These are phyloP conservation scores for Asterochloris erici DNA, from an alignment of 139 green algal species.

Conservation along the genomic window DNA sequence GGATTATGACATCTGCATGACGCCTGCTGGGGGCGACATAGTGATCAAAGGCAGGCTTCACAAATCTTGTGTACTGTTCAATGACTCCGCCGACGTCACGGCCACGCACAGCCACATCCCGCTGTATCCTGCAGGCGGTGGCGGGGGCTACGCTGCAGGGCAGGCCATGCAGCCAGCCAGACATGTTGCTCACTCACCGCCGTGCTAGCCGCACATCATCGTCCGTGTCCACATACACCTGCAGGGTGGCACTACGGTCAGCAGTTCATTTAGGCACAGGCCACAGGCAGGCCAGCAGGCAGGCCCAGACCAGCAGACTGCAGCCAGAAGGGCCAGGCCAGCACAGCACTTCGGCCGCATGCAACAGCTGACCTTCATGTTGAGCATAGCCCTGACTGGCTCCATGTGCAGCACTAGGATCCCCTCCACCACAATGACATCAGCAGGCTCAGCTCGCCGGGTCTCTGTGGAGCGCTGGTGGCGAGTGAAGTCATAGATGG, in stretches of 20 bases:
- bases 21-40: constrained; percentile 81
- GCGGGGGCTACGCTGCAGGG: too few species aligned
- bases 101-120: constrained; percentile 83
- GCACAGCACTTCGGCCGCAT: too few species aligned
- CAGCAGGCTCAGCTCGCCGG: constrained; percentile 68
- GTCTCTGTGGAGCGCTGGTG: constrained; percentile 64
- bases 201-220: constrained; percentile 92
- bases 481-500: constrained; percentile 90
- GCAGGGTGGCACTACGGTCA: too few species aligned
- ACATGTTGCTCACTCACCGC: constrained; percentile 22
- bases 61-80: constrained; percentile 90
- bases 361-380: constrained; percentile 80
- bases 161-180: too few species aligned
- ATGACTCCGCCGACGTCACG: constrained; percentile 88
- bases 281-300: too few species aligned
- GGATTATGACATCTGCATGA: constrained; percentile 94
- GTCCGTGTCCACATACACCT: constrained; percentile 72
- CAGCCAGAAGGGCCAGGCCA: too few species aligned
- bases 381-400: constrained; percentile 70
- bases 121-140: constrained; percentile 69
- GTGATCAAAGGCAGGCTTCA: constrained; percentile 93
- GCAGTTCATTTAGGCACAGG: too few species aligned
- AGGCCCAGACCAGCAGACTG: too few species aligned
- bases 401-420: constrained; percentile 92
- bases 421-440: constrained; percentile 96